Evolutionary conservation across 768 basidiomycete genomes (phyloP).

Genomic region (Panellus pusillus): DNA sequence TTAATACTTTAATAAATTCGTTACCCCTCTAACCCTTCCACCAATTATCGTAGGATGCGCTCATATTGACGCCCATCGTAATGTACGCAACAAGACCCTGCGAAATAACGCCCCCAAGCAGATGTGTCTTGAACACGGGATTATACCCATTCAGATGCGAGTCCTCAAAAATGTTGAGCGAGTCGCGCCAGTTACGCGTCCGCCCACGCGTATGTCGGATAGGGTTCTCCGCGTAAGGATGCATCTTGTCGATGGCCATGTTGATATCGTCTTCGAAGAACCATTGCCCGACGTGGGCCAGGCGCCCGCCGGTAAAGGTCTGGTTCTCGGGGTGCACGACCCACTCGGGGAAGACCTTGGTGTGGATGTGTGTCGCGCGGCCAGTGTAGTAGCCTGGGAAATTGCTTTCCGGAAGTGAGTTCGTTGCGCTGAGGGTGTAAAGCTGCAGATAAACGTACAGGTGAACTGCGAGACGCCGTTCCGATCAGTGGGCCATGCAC

Average conservation of each 20-base stretch:
- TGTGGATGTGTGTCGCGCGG: slow-evolving; percentile 54
- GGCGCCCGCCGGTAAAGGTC: slow-evolving; percentile 43
- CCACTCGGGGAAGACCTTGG: slow-evolving; percentile 57
- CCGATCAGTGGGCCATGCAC: slow-evolving; percentile 53
- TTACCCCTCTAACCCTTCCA: slow-evolving; percentile 21
- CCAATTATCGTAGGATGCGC: slow-evolving; percentile 23
- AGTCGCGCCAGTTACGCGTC: slow-evolving; percentile 53
- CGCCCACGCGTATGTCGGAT: slow-evolving; percentile 47
- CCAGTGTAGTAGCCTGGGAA: slow-evolving; percentile 58
- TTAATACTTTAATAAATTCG: no score
- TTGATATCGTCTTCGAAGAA: slow-evolving; percentile 60
- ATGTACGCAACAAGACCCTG: slow-evolving; percentile 57
- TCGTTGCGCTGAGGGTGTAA: neutral
- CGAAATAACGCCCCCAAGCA: slow-evolving; percentile 49
- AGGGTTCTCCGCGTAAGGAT: slow-evolving; percentile 48
- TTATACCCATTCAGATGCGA: slow-evolving; percentile 50
- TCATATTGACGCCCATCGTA: slow-evolving; percentile 42
- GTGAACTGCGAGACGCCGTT: slow-evolving; percentile 57
- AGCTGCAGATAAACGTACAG: slow-evolving; percentile 31
- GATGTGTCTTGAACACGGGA: slow-evolving; percentile 51
- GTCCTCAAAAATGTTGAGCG: slow-evolving; percentile 54
- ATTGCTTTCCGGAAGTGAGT: slow-evolving; percentile 34
- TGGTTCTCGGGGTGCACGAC: slow-evolving; percentile 38
- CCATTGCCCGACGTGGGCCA: slow-evolving; percentile 52
- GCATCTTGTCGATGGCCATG: slow-evolving; percentile 45